Evolutionary conservation across 495 filamentous ascomycete genomes (phyloP).

Genomic region (Neurospora tetraspora): DNA sequence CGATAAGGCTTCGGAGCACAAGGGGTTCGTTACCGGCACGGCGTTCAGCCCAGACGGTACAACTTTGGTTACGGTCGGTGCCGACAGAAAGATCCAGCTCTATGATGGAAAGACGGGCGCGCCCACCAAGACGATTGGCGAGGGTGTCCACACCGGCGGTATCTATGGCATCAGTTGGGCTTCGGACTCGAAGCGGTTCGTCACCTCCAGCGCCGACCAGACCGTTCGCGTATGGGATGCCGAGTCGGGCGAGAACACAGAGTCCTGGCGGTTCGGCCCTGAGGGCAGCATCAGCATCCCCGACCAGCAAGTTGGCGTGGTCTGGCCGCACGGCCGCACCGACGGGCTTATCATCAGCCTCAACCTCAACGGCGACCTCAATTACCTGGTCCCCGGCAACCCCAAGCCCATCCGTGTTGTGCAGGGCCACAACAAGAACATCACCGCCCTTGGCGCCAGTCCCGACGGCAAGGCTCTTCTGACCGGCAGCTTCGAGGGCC

Average conservation of each 20-base stretch:
- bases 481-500: slow-evolving; percentile 87
- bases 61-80: slow-evolving; percentile 76
- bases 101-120: slow-evolving; percentile 96
- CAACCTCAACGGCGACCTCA: slow-evolving; percentile 79
- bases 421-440: slow-evolving; percentile 87
- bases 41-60: slow-evolving; percentile 86
- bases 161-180: slow-evolving; percentile 90
- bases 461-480: slow-evolving; percentile 52
- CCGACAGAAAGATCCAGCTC: slow-evolving; percentile 79
- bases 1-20: slow-evolving; percentile 62
- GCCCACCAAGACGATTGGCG: slow-evolving; percentile 61
- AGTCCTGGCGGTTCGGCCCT: slow-evolving; percentile 81
- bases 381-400: slow-evolving; percentile 68
- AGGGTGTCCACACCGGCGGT: slow-evolving; percentile 77
- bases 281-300: slow-evolving; percentile 62
- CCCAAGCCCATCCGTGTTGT: slow-evolving; percentile 59
- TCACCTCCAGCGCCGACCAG: slow-evolving; percentile 86
- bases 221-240: slow-evolving; percentile 87
- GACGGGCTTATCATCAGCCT: slow-evolving; percentile 86
- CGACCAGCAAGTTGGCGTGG: slow-evolving; percentile 90
- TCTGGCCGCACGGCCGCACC: slow-evolving; percentile 74
- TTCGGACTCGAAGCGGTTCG: slow-evolving; percentile 77
- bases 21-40: slow-evolving; percentile 77
- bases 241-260: slow-evolving; percentile 61
- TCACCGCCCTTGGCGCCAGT: slow-evolving; percentile 59